Percentiles rank a stretch among this genome's conserved stretches.
phyloP scores from a whole-genome alignment of 805 yeast genomes.

The Suhomyces sp. region DNA sequence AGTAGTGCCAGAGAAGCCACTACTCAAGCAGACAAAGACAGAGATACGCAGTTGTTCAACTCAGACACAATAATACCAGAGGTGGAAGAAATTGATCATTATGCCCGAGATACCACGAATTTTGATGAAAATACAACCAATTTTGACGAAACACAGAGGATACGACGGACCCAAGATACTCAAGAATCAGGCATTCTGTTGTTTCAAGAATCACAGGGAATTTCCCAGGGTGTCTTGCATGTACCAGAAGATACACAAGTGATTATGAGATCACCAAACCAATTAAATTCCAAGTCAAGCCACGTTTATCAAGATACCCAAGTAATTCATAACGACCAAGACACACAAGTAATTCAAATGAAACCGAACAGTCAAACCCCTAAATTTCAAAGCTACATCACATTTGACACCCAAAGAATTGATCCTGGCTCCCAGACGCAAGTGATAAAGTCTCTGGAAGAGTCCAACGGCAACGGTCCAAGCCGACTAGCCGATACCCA shows the following conservation, averaged over 20 bases:
- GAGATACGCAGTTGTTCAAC: background rate
- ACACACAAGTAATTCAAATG: background rate
- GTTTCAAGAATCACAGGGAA: background rate
- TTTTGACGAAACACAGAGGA: constrained; percentile 1
- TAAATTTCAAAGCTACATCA: background rate
- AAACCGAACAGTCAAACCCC: background rate
- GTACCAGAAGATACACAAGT: background rate
- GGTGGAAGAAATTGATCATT: background rate
- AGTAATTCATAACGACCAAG: background rate
- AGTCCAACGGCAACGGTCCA: background rate
- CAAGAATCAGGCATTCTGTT: constrained; percentile 2
- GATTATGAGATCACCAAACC: background rate
- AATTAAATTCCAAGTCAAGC: background rate
- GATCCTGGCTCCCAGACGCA: background rate
- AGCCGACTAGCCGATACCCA: background rate
- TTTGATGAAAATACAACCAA: background rate
- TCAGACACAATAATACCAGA: background rate
- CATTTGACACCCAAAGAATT: background rate
- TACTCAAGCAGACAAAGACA: background rate
- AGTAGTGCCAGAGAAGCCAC: background rate
- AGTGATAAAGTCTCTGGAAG: background rate
- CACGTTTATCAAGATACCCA: background rate
- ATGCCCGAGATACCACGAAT: background rate
- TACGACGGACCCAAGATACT: constrained; percentile 3
- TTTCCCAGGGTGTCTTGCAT: background rate